These are phyloP conservation scores for Corinectria fuckeliana DNA, from an alignment of 2,329 filamentous ascomycete species.

Conservation along the genomic window DNA sequence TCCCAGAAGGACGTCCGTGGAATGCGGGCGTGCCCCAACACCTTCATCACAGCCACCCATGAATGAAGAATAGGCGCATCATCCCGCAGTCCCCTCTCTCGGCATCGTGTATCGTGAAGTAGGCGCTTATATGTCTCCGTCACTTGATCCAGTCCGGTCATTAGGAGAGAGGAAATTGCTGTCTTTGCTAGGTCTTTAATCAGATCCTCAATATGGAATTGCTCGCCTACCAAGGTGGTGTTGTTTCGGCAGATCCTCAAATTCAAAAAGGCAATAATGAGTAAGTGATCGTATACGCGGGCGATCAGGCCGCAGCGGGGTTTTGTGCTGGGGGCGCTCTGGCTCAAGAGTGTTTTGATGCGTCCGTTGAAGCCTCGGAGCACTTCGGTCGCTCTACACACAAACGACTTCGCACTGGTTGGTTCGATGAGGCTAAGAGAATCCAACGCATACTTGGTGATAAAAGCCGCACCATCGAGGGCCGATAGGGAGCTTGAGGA, in stretches of 20 bases:
- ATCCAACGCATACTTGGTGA: constrained; percentile 55
- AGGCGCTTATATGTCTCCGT: constrained; percentile 54
- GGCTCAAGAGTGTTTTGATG: constrained; percentile 25
- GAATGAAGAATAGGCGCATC: constrained; percentile 55
- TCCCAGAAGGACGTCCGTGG: constrained; percentile 67
- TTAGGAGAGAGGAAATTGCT: constrained; percentile 49
- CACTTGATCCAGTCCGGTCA: constrained; percentile 51
- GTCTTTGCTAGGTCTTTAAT: constrained; percentile 51
- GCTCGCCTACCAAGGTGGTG: constrained; percentile 41
- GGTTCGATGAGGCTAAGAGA: constrained; percentile 49
- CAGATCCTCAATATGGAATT: constrained; percentile 56
- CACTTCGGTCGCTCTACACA: constrained; percentile 52
- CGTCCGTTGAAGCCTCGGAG: constrained; percentile 49
- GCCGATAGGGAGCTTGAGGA: constrained; percentile 23
- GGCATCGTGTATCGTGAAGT: constrained; percentile 51
- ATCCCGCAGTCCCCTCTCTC: constrained; percentile 59
- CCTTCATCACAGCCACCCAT: constrained; percentile 66
- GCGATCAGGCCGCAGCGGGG: constrained; percentile 22
- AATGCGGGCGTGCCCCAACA: constrained; percentile 57
- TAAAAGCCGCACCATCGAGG: constrained; percentile 49
- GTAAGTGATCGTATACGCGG: constrained; percentile 40
- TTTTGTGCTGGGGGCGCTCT: neutral
- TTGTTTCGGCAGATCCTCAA: constrained; percentile 52
- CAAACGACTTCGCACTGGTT: constrained; percentile 49
- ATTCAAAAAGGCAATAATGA: constrained; percentile 45